A percentile compares a stretch with the other conserved stretches of the same genome.
These are phyloP conservation scores for Umbelopsis ramanniana DNA, from an alignment of 192 early-diverging fungal species.

Conservation along the genomic window DNA sequence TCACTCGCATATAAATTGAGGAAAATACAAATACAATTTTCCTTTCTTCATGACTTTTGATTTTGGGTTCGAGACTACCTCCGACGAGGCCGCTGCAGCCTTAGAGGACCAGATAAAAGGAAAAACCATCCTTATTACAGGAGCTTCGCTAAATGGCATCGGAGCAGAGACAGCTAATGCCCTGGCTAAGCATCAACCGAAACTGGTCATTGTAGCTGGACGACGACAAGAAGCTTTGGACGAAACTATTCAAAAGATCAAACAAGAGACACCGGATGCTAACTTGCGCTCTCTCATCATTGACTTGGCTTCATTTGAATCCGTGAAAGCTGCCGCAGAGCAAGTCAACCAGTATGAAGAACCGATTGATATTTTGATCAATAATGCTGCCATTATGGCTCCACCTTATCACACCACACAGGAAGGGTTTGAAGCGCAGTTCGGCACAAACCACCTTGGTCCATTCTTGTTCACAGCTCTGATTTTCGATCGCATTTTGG, in stretches of 20 bases:
- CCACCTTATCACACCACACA: not conserved
- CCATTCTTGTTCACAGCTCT: slow-evolving; percentile 26
- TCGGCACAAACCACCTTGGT: slow-evolving; percentile 30
- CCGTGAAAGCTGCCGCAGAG: not conserved
- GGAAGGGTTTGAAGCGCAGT: slow-evolving; percentile 29
- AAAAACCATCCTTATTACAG: slow-evolving; percentile 1
- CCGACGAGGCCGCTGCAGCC: not conserved
- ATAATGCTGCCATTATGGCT: slow-evolving; percentile 37
- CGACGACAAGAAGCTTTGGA: slow-evolving; percentile 5
- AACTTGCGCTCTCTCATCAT: not conserved
- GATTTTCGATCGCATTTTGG: not conserved
- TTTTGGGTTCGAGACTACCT: slow-evolving; percentile 7
- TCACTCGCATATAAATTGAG: too few species aligned
- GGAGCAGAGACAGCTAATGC: slow-evolving; percentile 16
- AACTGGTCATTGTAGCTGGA: slow-evolving; percentile 19
- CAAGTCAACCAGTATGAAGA: slow-evolving; percentile 13
- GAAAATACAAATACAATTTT: too few species aligned
- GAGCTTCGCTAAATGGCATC: not conserved
- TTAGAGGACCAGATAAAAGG: slow-evolving; percentile 5
- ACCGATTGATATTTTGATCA: slow-evolving; percentile 34
- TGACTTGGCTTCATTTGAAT: slow-evolving; percentile 2
- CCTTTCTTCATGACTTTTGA: slow-evolving; percentile 4
- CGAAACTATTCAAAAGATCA: slow-evolving; percentile 18
- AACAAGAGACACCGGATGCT: slow-evolving; percentile 14
- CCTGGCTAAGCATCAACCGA: slow-evolving; percentile 8